A percentile compares a stretch with the other conserved stretches of the same genome.
Conservation (phyloP, 768 basidiomycete species). For the Strobilomyces dryophilus region DNA sequence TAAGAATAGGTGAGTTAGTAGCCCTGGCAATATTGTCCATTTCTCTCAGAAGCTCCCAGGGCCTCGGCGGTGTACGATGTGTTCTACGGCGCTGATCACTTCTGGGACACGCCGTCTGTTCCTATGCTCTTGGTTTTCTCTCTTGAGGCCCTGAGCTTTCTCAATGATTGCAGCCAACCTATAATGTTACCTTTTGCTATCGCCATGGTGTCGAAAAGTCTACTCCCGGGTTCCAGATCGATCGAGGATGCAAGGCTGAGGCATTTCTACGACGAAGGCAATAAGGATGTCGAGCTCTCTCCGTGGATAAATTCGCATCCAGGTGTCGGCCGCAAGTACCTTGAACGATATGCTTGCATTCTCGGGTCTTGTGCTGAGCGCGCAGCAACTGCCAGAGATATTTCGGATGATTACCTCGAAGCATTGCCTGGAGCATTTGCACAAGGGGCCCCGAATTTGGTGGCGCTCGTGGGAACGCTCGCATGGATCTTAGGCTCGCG, state of each 20-base stretch:
- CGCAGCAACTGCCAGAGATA: background rate
- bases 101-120: background rate
- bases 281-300: slow-evolving; percentile 1
- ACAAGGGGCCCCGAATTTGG: background rate
- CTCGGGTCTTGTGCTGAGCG: background rate
- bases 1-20: background rate
- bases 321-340: background rate
- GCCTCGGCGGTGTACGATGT: background rate
- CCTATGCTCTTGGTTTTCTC: background rate
- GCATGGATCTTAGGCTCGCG: slow-evolving; percentile 3
- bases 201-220: slow-evolving; percentile 1
- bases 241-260: background rate
- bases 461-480: background rate
- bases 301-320: slow-evolving; percentile 2
- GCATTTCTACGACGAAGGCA: background rate
- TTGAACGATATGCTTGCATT: background rate
- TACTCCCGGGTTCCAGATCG: background rate
- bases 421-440: background rate
- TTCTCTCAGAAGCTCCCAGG: background rate
- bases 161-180: background rate
- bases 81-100: background rate
- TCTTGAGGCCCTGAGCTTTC: background rate
- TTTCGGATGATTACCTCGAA: background rate
- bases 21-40: background rate
- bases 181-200: background rate